Evolutionary conservation across 257 asterid genomes (phyloP), one percentile per base, ranked within the genome.

Genomic region (Capsicum pubescens): DNA sequence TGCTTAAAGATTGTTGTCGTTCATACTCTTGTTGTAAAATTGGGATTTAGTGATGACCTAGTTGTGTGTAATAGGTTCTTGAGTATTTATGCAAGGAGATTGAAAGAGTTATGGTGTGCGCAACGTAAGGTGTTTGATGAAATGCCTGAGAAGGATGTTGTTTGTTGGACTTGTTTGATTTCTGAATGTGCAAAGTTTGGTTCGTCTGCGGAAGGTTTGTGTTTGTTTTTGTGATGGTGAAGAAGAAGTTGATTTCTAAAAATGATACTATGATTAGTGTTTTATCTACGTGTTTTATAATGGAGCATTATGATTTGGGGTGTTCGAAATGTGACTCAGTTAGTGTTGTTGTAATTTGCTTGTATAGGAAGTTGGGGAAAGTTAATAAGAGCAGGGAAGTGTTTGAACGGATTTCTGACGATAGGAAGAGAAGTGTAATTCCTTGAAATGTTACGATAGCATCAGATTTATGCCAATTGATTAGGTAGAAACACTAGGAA

Each of bases 161-260:
- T 91, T 71, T 89, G 92, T 82, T 94, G 97, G 98, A 92, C 97
- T 67, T 83, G 88, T 90, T 87, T 93, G 94, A 91, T 94, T 86
- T 89, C 91, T 46, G 97, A 94, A 80, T 92, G 90, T 83, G 92
- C 97, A 46, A 89, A 61, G 64, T 83, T 82, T 42, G 91, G 94
- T 44, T 81, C 86, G 32, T 63, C 90, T 17, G 95, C 88, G 8
- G 93, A 92, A 64, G 94, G 89, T 13, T 83, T 94, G 84, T 12
- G 82, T 44, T 79, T 92, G 0, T 93, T 92, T 85, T 48, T 86
- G 67, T 76, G 32, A 93, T 92, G 97, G 83, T 91, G 70, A 84
- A 85, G 86, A 89, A 83, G 83, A 87, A 89, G 79, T 54, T 94
- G 82, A 70, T 54, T 50, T 94, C 95, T 0, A 93, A 88, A 79